Conservation (phyloP, 2,329 filamentous ascomycete genomes). For the Bertia moriformis region DNA sequence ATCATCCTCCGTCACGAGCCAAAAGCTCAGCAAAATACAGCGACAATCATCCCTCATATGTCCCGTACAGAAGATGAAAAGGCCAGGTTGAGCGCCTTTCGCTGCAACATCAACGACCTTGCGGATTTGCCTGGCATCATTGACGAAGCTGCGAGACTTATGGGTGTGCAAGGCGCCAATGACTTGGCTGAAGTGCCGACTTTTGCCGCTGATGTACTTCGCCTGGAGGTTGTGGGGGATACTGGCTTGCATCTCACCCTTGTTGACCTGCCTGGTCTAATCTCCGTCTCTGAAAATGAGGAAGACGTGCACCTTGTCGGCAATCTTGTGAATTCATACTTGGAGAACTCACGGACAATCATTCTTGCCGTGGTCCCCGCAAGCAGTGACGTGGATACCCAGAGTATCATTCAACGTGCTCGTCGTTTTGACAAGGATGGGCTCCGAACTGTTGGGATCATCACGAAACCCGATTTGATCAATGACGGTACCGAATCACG, state of each 20-base stretch:
- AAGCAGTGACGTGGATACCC: slow-evolving; percentile 20
- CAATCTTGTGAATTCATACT: slow-evolving; percentile 22
- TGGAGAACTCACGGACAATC: slow-evolving; percentile 23
- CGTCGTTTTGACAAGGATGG: slow-evolving; percentile 15
- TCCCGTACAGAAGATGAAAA: slow-evolving; percentile 3
- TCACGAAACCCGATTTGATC: slow-evolving; percentile 24
- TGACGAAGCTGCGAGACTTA: slow-evolving; percentile 7
- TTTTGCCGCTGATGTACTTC: slow-evolving; percentile 11
- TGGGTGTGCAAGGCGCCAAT: slow-evolving; percentile 6
- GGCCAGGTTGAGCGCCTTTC: slow-evolving; percentile 4
- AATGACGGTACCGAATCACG: slow-evolving; percentile 8
- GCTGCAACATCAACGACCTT: slow-evolving; percentile 6
- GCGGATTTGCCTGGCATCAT: slow-evolving; percentile 9
- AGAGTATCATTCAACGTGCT: slow-evolving; percentile 16
- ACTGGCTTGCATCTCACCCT: slow-evolving; percentile 22
- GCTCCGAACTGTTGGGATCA: slow-evolving; percentile 23
- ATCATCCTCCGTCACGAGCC: slow-evolving; percentile 7
- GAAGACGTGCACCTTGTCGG: slow-evolving; percentile 16
- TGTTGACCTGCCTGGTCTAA: slow-evolving; percentile 30
- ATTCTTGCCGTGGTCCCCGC: slow-evolving; percentile 28
- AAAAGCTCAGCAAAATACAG: slow-evolving; percentile 4
- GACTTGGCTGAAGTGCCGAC: slow-evolving; percentile 1
- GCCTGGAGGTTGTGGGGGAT: slow-evolving; percentile 9
- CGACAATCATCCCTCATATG: slow-evolving; percentile 6
- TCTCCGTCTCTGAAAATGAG: slow-evolving; percentile 15